Base-by-base conservation (phyloP, 148 eudicot species). In the Vaccinium macrocarpon region DNA sequence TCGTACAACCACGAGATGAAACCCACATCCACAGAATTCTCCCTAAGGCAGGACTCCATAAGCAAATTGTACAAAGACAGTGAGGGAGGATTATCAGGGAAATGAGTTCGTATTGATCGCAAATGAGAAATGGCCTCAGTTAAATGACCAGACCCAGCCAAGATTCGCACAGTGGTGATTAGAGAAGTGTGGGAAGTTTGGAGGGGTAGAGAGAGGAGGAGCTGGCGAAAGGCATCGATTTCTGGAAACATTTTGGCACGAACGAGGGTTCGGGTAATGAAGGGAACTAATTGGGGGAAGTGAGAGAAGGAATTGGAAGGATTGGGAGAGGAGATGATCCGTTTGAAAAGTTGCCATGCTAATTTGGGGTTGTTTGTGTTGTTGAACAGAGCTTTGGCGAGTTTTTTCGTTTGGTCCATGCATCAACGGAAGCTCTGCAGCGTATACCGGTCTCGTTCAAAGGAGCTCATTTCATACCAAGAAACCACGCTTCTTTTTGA, bases 341-440 rank as follows among this genome's bases (percentile, higher is more conserved):
- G 92, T 48, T 92, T 92, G 92, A 93, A 93, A 89, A 96, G 87
- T n/a, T 91, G 95, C 97, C 97, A 96, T 90, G 97, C 97, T 23
- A 96, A 79, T 81, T 82, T 75, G 21, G 99, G 99, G 82, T 91
- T 92, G 80, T 86, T 81, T 56, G 93, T 76, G 91, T 96, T 93
- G 38, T 88, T 88, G 29, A 86, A 74, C 53, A 96, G 85, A 80
- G 92, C 85, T 87, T 83, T 90, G 19, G 78, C 82, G 10, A 94
- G 84, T 61, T 80, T 84, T 52, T 77, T 88, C 72, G 74, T 85
- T 72, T 80, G 79, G 19, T 78, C 84, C 84, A 80, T 74, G 66
- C 19, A 8, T 49, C 38, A 25, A 52, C 55, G 55, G 13, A 42
- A 42, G 46, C 46, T 42, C 46, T 42, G 5, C 46, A 42, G 46